Base-by-base conservation (phyloP, 2,329 filamentous ascomycete genomes). In the Aspergillus sp. region DNA sequence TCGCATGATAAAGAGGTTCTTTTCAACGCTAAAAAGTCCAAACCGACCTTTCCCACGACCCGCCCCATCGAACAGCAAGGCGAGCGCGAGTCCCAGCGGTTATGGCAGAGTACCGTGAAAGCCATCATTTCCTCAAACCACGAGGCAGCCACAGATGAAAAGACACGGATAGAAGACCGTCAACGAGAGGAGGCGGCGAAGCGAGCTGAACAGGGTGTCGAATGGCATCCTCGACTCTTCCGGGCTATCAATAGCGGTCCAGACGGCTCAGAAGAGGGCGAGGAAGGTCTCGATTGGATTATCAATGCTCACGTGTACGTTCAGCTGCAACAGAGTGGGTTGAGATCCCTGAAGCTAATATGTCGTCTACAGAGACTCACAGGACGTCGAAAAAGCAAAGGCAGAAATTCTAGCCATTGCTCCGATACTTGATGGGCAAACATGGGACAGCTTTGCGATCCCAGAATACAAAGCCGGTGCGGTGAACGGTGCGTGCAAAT, bases 241-340 rank as follows among this genome's bases (percentile, higher is more conserved):
- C 85, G 92, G 59, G 78, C 79, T 48, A 89, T 96, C 11, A 83
- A 84, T 44, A 86, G 87, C 22, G 89, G 88, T 1, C 85, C 87
- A 2, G 88, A 87, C 32, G 87, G 86, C 1, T 71, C 82, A 4
- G 90, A 95, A 62, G 88, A 93, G 71, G 90, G 90, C 26, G 90
- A 96, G 72, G 91, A 96, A 71, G 91, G 90, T 63, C 78, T 99
- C 30, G 95, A 98, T 75, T 99, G 91, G 91, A 93, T 98, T 68
- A 90, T 99, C 68, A 89, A 93, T 73, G 89, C 93, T 2, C 81
- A 87, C 55, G 84, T 99, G 92, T 96, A 76, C 74, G 85, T 73
- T 44, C 49, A 5, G 5, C 20, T 17, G 9, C 17, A 11, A 11
- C 18, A 13, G 24, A 8, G 20, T 12, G 5, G 24, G 13, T 7